Percentiles rank a stretch among this genome's conserved stretches.
phyloP scores from a whole-genome alignment of 1,139 yeast species.

The Debaryomyces fabryi region DNA sequence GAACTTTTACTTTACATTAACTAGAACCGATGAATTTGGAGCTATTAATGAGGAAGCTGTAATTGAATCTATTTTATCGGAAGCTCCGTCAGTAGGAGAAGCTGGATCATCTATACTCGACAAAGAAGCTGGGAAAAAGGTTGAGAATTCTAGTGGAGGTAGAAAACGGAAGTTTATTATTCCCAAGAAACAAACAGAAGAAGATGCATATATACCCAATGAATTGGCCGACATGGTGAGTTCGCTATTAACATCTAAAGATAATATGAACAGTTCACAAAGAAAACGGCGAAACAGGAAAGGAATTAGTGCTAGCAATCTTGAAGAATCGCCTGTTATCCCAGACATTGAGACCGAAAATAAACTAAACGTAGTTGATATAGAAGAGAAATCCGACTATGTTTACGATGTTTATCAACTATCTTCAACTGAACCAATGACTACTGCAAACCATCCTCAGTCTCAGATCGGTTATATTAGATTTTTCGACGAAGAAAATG shows the following conservation, averaged over 20 bases:
- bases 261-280: conserved; percentile 7
- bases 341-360: background rate
- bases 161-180: conserved; percentile 34
- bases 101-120: conserved; percentile 9
- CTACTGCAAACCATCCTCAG: conserved; percentile 56
- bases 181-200: conserved; percentile 38
- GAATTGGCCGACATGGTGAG: conserved; percentile 72
- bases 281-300: conserved; percentile 11
- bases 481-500: conserved; percentile 67
- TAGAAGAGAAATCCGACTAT: conserved; percentile 51
- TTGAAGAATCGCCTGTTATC: conserved; percentile 17
- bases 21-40: conserved; percentile 57
- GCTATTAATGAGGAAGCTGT: conserved; percentile 21
- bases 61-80: conserved; percentile 26
- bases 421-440: conserved; percentile 35
- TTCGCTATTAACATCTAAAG: conserved; percentile 44
- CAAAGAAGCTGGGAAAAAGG: background rate
- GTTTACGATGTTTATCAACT: conserved; percentile 83
- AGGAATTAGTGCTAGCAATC: conserved; percentile 13
- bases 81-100: conserved; percentile 14
- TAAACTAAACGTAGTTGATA: background rate
- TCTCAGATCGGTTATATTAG: conserved; percentile 65
- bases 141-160: background rate
- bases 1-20: conserved; percentile 55
- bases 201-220: conserved; percentile 51